Conservation (phyloP, 2,329 filamentous ascomycete genomes). For the Cadophora luteo-olivacea region DNA sequence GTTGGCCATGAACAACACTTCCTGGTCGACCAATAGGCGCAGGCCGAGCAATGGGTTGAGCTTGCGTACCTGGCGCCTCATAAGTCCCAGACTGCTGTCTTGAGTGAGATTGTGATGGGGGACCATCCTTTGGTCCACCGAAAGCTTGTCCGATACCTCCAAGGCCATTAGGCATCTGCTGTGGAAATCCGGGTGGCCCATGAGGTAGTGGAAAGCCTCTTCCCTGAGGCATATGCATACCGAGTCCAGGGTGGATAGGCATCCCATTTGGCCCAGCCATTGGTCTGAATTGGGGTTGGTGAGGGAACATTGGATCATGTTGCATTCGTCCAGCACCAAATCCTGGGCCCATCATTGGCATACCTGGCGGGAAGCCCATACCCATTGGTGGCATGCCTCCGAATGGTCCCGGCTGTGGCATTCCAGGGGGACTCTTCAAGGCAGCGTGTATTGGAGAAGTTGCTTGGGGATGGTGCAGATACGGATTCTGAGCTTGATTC, state of each 20-base stretch:
- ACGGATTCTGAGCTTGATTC: slow-evolving; percentile 54
- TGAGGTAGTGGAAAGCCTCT: slow-evolving; percentile 47
- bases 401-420: slow-evolving; percentile 51
- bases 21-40: slow-evolving; percentile 87
- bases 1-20: slow-evolving; percentile 67
- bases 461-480: slow-evolving; percentile 63
- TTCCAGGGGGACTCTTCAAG: slow-evolving; percentile 63
- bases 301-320: slow-evolving; percentile 61
- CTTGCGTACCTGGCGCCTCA: slow-evolving; percentile 49
- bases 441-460: slow-evolving; percentile 68
- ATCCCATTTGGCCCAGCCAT: slow-evolving; percentile 57
- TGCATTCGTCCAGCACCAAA: slow-evolving; percentile 47
- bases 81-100: slow-evolving; percentile 77
- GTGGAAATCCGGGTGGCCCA: slow-evolving; percentile 61
- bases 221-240: slow-evolving; percentile 62
- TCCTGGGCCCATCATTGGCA: slow-evolving; percentile 50
- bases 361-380: slow-evolving; percentile 59
- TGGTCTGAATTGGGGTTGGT: slow-evolving; percentile 62
- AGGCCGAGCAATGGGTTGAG: slow-evolving; percentile 80
- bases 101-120: slow-evolving; percentile 65
- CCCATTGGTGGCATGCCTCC: slow-evolving; percentile 59
- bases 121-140: slow-evolving; percentile 47
- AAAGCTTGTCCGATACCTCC: slow-evolving; percentile 50
- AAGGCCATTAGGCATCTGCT: slow-evolving; percentile 51
- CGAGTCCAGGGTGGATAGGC: slow-evolving; percentile 64